phyloP scores from a whole-genome alignment of 2,329 filamentous ascomycete species.

The Capronia coronata region DNA sequence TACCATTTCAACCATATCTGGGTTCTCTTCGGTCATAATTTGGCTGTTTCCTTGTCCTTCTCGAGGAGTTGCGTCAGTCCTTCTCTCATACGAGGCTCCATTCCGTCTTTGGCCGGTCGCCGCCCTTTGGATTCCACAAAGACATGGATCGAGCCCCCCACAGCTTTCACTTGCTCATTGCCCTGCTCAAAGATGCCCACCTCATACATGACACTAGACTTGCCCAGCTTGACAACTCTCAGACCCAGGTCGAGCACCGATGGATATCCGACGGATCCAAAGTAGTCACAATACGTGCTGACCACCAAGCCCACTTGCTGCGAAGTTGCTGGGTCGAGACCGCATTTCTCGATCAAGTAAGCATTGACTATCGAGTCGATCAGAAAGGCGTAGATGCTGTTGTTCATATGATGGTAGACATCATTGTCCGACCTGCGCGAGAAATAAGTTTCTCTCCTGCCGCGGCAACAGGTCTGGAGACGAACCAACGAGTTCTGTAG shows the following conservation, averaged over 20 bases:
- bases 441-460: not conserved
- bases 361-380: conserved; percentile 88
- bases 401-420: conserved; percentile 93
- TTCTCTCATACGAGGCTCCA: conserved; percentile 40
- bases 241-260: conserved; percentile 75
- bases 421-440: conserved; percentile 76
- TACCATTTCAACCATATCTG: conserved; percentile 13
- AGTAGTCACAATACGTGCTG: conserved; percentile 77
- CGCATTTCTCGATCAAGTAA: conserved; percentile 74
- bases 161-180: conserved; percentile 67
- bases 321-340: conserved; percentile 63
- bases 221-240: conserved; percentile 75
- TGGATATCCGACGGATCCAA: conserved; percentile 73
- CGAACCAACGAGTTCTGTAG: conserved; percentile 25
- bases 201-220: conserved; percentile 83
- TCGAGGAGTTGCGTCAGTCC: conserved; percentile 6
- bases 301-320: conserved; percentile 76
- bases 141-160: conserved; percentile 80
- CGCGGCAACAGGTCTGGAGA: not conserved
- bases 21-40: not conserved
- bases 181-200: conserved; percentile 76
- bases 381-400: conserved; percentile 75
- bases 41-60: conserved; percentile 2
- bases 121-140: conserved; percentile 69
- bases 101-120: conserved; percentile 59